Base-by-base conservation (phyloP, 164 flowering plant species). In the Pachysandra terminalis region DNA sequence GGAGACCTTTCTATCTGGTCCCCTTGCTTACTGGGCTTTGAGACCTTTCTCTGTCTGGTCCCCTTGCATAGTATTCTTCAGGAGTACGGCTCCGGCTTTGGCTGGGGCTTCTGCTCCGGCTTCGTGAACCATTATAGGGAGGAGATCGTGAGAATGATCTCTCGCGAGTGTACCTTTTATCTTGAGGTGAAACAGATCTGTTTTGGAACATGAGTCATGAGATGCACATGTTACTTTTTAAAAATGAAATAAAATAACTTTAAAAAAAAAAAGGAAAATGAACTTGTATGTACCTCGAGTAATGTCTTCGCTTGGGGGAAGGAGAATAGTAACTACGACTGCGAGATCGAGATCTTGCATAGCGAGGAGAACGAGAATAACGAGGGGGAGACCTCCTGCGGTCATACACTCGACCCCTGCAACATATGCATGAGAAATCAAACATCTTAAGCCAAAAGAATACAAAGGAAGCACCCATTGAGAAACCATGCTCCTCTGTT, bases 161-260 rank as follows among this genome's bases (percentile, higher is more conserved):
- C 28, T 74, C 83, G 22, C 81, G 66, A 40, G 77, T 76, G 55
- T 77, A 65, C 72, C 80, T 79, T 56, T 72, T 74, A n/a, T 72
- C 84, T 64, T 65, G 67, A 6, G 90, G 90, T 24, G 95, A 86
- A 35, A 80, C 71, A 48, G 90, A 84, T 65, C 95, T 86, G 70
- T 5, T 10, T 63, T 40, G 32, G n/a, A 4, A 61, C 1, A 3
- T 7, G n/a, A 45, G 13, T 27, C 3, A 12, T 28, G 9, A 56
- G 22, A 6, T 23, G 21, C 21, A 9, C 22, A 19, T n/a, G 1
- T 21, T 21, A 32, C 27, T 32, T 15, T 15, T 27, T 17, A 7
- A 10, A 7, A 28, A 9, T 48, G 15, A 49, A n/a, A n/a, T n/a
- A n/a, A 13, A 5, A 25, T 32, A 32, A 32, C 1, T 48, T 6